Percentiles rank a stretch among this genome's conserved stretches.
phyloP scores from a whole-genome alignment of 2,329 filamentous ascomycete genomes.

The Colletotrichum liriopes region DNA sequence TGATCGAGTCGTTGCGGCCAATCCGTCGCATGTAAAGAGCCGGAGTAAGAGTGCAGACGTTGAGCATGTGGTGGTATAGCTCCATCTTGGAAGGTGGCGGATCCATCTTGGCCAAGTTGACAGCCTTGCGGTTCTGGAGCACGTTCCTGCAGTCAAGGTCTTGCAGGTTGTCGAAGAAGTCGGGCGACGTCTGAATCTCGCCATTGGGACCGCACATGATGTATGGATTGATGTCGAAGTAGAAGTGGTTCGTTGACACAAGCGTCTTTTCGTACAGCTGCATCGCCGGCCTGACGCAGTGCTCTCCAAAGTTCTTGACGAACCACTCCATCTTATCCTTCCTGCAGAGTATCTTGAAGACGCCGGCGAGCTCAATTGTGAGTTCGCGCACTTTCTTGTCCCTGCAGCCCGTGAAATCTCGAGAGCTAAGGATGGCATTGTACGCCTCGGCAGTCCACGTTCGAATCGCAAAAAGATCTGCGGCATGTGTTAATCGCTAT shows the following conservation, averaged over 20 bases:
- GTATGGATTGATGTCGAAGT: constrained; percentile 53
- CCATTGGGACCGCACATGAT: constrained; percentile 47
- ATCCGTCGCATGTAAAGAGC: constrained; percentile 56
- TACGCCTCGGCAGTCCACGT: constrained; percentile 57
- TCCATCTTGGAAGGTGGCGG: constrained; percentile 51
- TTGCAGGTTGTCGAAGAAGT: constrained; percentile 52
- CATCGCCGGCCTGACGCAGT: constrained; percentile 55
- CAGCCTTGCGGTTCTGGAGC: constrained; percentile 55
- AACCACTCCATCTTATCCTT: constrained; percentile 47
- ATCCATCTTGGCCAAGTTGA: constrained; percentile 52
- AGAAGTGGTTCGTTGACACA: constrained; percentile 57
- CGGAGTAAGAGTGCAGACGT: constrained; percentile 55
- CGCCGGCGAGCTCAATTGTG: constrained; percentile 48
- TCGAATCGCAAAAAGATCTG: constrained; percentile 55
- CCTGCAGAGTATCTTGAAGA: constrained; percentile 50
- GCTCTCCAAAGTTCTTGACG: constrained; percentile 46
- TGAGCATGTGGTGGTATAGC: constrained; percentile 50
- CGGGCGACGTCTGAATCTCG: constrained; percentile 48
- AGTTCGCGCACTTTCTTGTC: constrained; percentile 47
- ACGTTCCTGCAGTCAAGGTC: constrained; percentile 55
- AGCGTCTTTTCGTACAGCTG: constrained; percentile 57
- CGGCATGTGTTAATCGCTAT: background rate
- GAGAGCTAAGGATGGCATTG: constrained; percentile 53
- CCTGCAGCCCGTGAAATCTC: constrained; percentile 49
- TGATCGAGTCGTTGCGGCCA: constrained; percentile 53